Evolutionary conservation across 805 yeast species (phyloP), one percentile per base, ranked within the genome.

Genomic region (Wickerhamomyces chambardii): DNA sequence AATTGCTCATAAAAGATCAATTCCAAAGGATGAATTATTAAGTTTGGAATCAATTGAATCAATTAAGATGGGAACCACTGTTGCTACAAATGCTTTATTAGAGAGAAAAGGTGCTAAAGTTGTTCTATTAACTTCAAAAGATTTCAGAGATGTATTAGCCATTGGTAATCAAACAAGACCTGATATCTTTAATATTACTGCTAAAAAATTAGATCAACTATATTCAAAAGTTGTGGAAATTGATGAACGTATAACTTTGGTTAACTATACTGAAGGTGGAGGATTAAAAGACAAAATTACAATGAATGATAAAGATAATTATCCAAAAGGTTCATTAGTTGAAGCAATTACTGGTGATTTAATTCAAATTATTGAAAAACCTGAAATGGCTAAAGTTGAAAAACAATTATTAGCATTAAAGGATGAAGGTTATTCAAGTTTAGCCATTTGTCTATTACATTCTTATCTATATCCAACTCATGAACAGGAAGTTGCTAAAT

Each of bases 241-340:
- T 31, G 70, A 64, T 40, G 73, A 66, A 42, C 49, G 73, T 39
- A 65, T 67, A 26, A 78, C 87, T 3, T 59, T 79, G n/a, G 85
- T 67, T 40, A 73, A 67, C 40, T 78, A 66, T 44, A 66, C 29
- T 64, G 63, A 60, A 31, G 54, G 55, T 7, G 39, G 79, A 78
- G 4, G 58, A 49, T 36, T 43, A 41, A 17, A 37, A 42, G 39
- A 29, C 36, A 31, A 22, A 35, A 38, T 57, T 63, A 68, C 68
- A 1, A 63, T 68, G 19, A 63, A 69, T 2, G 69, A 64, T 5
- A 71, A 33, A 6, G 41, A 46, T 27, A 24, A 43, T 52, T 37
- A 45, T 59, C 15, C 15, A 57, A 39, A 34, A 12, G 71, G 8
- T 15, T 11, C 18, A 9, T 32, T 32, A 22, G 34, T 32, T 8